Percentiles rank a stretch among this genome's conserved stretches.
Conservation (phyloP, 1,284 basidiomycete species). For the Pseudozyma thailandica region DNA sequence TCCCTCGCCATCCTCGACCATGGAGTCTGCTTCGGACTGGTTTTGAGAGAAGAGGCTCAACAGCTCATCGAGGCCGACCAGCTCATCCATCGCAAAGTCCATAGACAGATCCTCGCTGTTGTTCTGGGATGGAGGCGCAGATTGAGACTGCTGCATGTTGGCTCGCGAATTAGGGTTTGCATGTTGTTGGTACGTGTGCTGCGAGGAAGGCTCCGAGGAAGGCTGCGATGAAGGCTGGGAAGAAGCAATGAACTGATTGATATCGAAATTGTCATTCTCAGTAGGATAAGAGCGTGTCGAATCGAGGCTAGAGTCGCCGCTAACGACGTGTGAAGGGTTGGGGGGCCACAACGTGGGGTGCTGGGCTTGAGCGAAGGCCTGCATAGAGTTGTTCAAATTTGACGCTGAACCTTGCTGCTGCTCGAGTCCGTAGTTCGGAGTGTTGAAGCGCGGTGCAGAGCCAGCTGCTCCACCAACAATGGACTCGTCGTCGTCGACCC, state of each 20-base stretch:
- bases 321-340: not conserved
- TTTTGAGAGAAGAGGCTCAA: not conserved
- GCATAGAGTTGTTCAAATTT: too few relatives aligned
- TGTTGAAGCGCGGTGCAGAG: not conserved
- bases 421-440: not conserved
- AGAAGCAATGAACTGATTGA: slow-evolving; percentile 13
- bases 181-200: not conserved
- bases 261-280: slow-evolving; percentile 7
- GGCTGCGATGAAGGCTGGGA: not conserved
- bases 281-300: not conserved
- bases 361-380: not conserved
- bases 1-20: not conserved
- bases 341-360: not conserved
- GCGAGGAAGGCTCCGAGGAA: not conserved
- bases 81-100: not conserved
- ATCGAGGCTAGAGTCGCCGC: not conserved
- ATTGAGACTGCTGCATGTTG: not conserved
- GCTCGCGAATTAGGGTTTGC: not conserved
- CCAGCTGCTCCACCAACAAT: too few relatives aligned
- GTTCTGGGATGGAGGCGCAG: not conserved
- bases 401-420: not conserved
- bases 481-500: slow-evolving; percentile 31
- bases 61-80: not conserved
- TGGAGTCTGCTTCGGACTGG: not conserved
- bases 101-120: not conserved